Conservation (phyloP, 2,329 filamentous ascomycete species). For the Botrytis paeoniae region DNA sequence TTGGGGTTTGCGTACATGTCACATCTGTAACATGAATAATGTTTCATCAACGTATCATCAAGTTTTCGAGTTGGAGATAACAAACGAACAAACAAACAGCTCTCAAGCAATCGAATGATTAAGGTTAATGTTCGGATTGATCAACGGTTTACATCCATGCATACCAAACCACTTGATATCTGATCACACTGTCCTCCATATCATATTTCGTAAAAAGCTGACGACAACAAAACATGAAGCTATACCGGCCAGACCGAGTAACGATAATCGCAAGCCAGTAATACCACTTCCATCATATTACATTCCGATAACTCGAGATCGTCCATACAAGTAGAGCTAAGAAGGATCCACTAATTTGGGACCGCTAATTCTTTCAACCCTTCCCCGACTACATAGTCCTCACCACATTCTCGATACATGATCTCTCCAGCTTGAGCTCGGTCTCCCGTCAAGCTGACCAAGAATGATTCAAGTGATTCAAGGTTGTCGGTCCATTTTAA, state of each 20-base stretch:
- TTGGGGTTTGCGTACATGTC: neutral
- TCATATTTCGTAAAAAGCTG: conserved; percentile 2
- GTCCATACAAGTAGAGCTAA: conserved; percentile 19
- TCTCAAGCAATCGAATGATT: neutral
- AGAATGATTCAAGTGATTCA: conserved; percentile 34
- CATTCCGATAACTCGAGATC: neutral
- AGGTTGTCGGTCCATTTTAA: conserved; percentile 38
- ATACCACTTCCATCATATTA: neutral
- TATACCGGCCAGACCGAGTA: conserved; percentile 14
- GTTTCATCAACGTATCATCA: conserved; percentile 8
- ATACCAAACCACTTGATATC: neutral
- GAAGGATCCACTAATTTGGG: conserved; percentile 14
- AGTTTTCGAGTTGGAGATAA: neutral
- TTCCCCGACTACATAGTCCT: conserved; percentile 48
- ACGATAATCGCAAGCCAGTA: conserved; percentile 12
- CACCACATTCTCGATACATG: conserved; percentile 44
- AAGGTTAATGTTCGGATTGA: neutral
- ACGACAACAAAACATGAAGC: conserved; percentile 8
- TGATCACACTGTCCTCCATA: conserved; percentile 9
- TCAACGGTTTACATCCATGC: neutral
- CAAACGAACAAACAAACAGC: neutral
- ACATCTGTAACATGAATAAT: conserved; percentile 9
- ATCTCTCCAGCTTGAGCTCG: conserved; percentile 38
- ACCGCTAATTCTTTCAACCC: conserved; percentile 42
- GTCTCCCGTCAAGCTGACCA: conserved; percentile 35